phyloP scores from a whole-genome alignment of 768 basidiomycete genomes.

The Termitomyces sp. region DNA sequence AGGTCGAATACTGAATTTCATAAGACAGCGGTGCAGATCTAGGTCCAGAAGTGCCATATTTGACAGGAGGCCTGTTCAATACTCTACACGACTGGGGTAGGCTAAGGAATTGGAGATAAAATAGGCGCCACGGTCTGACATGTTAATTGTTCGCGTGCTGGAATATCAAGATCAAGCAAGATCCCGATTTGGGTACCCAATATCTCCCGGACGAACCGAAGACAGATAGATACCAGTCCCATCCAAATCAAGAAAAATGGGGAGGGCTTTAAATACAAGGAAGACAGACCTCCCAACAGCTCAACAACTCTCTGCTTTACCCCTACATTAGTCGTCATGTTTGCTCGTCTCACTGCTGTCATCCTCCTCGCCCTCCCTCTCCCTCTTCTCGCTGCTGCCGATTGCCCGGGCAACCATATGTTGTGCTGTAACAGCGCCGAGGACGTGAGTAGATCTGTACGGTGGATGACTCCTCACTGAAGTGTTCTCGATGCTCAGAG shows the following conservation, averaged over 20 bases:
- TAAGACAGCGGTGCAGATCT: not conserved
- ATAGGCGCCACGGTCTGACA: no score
- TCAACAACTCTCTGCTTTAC: not conserved
- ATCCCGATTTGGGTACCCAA: not conserved
- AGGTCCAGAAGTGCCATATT: not conserved
- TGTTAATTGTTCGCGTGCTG: not conserved
- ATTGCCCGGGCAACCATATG: not conserved
- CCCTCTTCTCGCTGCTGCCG: not conserved
- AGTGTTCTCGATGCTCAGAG: not conserved
- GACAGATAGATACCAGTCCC: not conserved
- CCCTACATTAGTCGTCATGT: not conserved
- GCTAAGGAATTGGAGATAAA: not conserved
- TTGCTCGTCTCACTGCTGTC: conserved; percentile 1
- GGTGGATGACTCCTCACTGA: not conserved
- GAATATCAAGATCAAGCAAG: not conserved
- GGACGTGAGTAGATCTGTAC: not conserved
- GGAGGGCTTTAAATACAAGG: not conserved
- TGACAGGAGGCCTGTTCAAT: not conserved
- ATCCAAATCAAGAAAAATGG: not conserved
- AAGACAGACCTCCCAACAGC: not conserved
- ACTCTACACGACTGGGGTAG: not conserved
- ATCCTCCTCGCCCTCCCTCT: conserved; percentile 4
- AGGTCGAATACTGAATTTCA: not conserved
- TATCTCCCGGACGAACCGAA: not conserved
- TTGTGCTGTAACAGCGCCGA: not conserved